A percentile compares a stretch with the other conserved stretches of the same genome.
phyloP scores from a whole-genome alignment of 163 green algal genomes.

The Scenedesmus sp. region DNA sequence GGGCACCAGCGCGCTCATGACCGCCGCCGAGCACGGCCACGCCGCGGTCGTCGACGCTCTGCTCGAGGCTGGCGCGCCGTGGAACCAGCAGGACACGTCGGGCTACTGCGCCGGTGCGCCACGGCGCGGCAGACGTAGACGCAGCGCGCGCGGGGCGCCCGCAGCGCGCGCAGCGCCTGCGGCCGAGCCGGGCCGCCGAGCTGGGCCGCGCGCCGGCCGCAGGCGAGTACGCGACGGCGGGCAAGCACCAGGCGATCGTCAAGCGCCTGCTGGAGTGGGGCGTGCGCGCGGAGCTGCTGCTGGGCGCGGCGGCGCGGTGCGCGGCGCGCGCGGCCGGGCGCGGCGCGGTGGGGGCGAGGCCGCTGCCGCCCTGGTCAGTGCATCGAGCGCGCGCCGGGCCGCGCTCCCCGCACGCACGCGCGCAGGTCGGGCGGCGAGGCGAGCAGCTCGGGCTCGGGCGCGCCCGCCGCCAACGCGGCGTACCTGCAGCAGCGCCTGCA shows the following conservation, averaged over 20 bases:
- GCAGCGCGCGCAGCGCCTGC: no score
- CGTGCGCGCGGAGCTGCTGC: conserved; percentile 82
- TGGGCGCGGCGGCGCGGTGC: conserved; percentile 67
- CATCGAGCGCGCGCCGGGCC: not conserved
- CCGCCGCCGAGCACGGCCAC: conserved; percentile 50
- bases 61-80: conserved; percentile 77
- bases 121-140: no score
- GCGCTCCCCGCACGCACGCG: not conserved
- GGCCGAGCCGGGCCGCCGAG: no score
- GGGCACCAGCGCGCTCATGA: conserved; percentile 35
- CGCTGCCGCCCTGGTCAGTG: not conserved
- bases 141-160: no score
- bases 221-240: conserved; percentile 87
- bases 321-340: not conserved
- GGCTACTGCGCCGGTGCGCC: conserved; percentile 85
- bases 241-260: conserved; percentile 63
- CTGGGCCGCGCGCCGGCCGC: no score
- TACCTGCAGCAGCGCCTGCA: conserved; percentile 82
- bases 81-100: conserved; percentile 84
- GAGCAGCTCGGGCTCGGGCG: conserved; percentile 1
- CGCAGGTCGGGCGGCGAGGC: not conserved
- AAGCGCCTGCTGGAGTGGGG: conserved; percentile 85
- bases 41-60: conserved; percentile 45
- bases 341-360: not conserved
- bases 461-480: conserved; percentile 45